Evolutionary conservation across 768 basidiomycete genomes (phyloP), one percentile per base, ranked within the genome.

Genomic region (Pulveroboletus sp.): DNA sequence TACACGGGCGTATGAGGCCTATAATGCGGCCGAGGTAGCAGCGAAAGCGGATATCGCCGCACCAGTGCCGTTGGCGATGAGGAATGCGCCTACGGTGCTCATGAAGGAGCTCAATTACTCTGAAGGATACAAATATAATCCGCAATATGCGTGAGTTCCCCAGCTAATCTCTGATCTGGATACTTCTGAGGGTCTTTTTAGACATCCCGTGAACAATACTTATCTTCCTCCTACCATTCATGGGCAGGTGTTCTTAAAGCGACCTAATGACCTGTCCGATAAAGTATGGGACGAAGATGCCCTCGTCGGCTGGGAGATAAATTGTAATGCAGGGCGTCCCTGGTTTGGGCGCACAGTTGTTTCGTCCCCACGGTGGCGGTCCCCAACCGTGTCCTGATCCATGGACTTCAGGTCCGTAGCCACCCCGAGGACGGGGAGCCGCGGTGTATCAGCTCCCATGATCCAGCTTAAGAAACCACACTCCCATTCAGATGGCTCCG

Each of bases 1-100:
- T 26, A 89, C 87, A 0, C 79, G 90, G 19, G 68, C 85, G 4
- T 93, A 93, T 60, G 81, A 82, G 45, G 91, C 82, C 1, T 93
- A 91, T 67, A 79, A 78, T 20, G 71, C 76, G 27, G 86, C 86
- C 2, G 85, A 84, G 63, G 78, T 62, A 40, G 80, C 80, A 2
- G 85, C 81, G 6, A 77, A 77, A 60, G 57, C 58, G 49, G 80
- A 79, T 62, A 64, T 68, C 49, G 70, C 78, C 11, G 60, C 78
- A 41, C 75, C 82, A 4, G 86, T 93, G 2, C 91, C 91, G 1
- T 58, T 89, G 49, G 73, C 76, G 31, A 76, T 91, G 57, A 77
- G 91, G 26, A 92, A 93, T 65, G 87, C 88, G 9, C 88, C 89
- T 3, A 89, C 88, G 3, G 56, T 54, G 17, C 60, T 89, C 10